Conservation (phyloP, 495 filamentous ascomycete species). For the Bacidia rubella region DNA sequence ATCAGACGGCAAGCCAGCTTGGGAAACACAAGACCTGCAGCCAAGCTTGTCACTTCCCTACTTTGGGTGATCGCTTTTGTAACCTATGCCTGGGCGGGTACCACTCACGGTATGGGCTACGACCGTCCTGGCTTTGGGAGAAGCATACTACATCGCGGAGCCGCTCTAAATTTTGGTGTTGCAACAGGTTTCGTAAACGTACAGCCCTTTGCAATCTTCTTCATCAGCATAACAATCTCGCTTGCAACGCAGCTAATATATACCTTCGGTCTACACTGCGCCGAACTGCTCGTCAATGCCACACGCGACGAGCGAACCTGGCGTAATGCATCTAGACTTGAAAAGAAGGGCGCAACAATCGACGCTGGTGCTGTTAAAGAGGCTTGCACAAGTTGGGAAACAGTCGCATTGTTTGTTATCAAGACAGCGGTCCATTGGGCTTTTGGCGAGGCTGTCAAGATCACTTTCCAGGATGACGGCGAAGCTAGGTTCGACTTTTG, state of each 20-base stretch:
- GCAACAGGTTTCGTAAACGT: not conserved
- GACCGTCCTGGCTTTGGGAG: too few relatives aligned
- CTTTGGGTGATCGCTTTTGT: constrained; percentile 17
- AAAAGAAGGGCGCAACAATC: constrained; percentile 21
- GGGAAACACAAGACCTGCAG: not conserved
- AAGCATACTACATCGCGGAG: not conserved
- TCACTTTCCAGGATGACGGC: constrained; percentile 20
- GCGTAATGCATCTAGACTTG: constrained; percentile 12
- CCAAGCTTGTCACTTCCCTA: not conserved
- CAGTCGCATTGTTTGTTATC: constrained; percentile 26
- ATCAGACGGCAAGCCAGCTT: not conserved
- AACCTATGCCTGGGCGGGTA: constrained; percentile 20
- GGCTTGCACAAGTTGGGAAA: constrained; percentile 31
- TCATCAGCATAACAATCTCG: not conserved
- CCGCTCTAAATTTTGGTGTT: not conserved
- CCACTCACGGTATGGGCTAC: constrained; percentile 16
- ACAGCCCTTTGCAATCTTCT: not conserved
- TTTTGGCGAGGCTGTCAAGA: constrained; percentile 24
- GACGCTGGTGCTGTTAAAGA: constrained; percentile 24
- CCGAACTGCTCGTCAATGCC: constrained; percentile 33
- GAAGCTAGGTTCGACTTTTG: constrained; percentile 25
- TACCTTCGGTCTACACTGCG: constrained; percentile 31
- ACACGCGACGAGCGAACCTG: constrained; percentile 32
- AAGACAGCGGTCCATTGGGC: constrained; percentile 35
- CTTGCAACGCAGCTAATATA: constrained; percentile 13